phyloP scores from a whole-genome alignment of 192 early-diverging fungal genomes.

The Endogone sp. region DNA sequence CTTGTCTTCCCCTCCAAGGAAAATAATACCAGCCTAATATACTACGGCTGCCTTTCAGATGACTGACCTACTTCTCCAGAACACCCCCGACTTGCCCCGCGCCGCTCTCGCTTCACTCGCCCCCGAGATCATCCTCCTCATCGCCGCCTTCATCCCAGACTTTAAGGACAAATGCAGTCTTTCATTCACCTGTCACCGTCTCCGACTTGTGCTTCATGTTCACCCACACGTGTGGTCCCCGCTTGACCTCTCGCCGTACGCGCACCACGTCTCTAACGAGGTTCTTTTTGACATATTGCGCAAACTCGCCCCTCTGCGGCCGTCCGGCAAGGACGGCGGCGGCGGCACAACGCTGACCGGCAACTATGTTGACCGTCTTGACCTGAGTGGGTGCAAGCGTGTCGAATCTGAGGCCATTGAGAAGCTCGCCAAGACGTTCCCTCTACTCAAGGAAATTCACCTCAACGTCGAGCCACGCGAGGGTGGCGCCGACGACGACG shows the following conservation, averaged over 20 bases:
- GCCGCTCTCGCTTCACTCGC: neutral
- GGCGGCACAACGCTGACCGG: neutral
- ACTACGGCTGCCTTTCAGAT: no score
- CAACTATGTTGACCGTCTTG: neutral
- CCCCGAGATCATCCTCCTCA: neutral
- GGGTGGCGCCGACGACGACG: neutral
- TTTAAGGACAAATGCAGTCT: neutral
- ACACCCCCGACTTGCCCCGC: neutral
- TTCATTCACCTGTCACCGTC: neutral
- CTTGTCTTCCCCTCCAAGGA: no score
- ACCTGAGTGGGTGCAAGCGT: neutral
- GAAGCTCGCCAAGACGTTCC: neutral
- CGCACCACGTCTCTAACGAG: neutral
- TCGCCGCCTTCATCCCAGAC: neutral
- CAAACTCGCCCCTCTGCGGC: neutral
- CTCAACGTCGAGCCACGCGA: neutral
- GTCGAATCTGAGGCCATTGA: neutral
- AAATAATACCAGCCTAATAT: no score
- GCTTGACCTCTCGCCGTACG: neutral
- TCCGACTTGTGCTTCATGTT: neutral
- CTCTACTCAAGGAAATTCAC: neutral
- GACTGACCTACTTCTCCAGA: no score
- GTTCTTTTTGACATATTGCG: slow-evolving; percentile 1
- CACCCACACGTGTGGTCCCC: neutral
- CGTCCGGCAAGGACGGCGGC: neutral